Base-by-base conservation (phyloP, 169 alveolate species). In the Toxoplasma gondii region DNA sequence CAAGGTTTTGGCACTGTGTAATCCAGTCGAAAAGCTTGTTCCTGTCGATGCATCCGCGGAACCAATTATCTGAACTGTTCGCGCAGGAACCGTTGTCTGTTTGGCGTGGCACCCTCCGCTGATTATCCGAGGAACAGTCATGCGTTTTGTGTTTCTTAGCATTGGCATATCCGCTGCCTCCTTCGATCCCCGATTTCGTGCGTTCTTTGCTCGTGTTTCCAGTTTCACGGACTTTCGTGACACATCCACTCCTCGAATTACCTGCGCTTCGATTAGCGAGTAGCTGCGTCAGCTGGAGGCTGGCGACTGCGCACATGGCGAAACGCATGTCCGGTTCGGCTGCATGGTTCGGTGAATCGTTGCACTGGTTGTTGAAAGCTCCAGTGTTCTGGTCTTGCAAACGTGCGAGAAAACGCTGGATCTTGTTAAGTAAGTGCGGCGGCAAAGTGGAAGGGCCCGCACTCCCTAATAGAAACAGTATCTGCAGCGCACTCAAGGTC, bases 401-500 rank as follows among this genome's bases (percentile, higher is more conserved):
- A 34, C 34, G 90, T 1, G 24, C 4, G 38, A 82, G 44, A 41
- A 82, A 82, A 41, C 64, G 54, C n/a, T 36, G 54, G 64, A 82
- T 82, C 67, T 39, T 5, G 7, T 4, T n/a, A 1, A 64, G 74
- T 27, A 64, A 12, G 45, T n/a, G 17, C n/a, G 12, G 1, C 44
- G 43, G 84, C 19, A 74, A n/a, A 36, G 5, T 17, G 36, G 69
- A 82, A 12, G 43, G n/a, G 39, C 36, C 90, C 39, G 90, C 39
- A 1, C 27, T 29, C 1, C 36, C 67, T 49, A 82, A 41, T 12
- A 82, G 41, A 2, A 43, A 64, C 12, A 82, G 67, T 16, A 82
- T 82, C 24, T 82, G 90, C 34, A 82, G n/a, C 2, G 90, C 90
- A 41, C 64, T 82, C 17, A 82, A 36, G 17, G 90, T 82, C 67